Evolutionary conservation across 768 basidiomycete genomes (phyloP), one percentile per base, ranked within the genome.

Genomic region (Suillus bovinus): DNA sequence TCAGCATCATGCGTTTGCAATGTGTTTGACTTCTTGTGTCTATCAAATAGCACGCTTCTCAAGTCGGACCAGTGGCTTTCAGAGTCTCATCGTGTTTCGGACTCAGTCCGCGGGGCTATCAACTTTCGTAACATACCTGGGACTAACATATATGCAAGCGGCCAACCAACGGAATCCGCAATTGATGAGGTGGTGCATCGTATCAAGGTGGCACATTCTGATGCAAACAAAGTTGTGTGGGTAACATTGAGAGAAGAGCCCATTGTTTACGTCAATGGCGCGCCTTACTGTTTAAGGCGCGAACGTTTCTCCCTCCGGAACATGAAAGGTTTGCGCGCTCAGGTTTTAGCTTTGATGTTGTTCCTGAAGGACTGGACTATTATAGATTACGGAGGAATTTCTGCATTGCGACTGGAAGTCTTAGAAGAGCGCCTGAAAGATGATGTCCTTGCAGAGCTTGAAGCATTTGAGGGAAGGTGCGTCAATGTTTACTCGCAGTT

Each of bases 21-120:
- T 41, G 57, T 41, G 31, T 24, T 49, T 60, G 14, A 5, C 59
- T 47, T 29, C 60, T 47, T 27, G 41, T 53, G 42, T 39, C 36
- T 50, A 57, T 41, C 52, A 61, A 20, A 36, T 64, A 93, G 91
- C 59, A 95, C 89, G 2, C 81, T 96, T 3, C 80, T 96, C 63
- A 97, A 98, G 78, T 96, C 94, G 4, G 95, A 98, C 72, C 90
- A 91, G 73, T 98, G 95, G 95, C 76, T 88, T 13, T 83, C 84
- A 27, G 86, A 92, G 72, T 90, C 88, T 47, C 79, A 86, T 61
- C 82, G 80, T 53, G 85, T 90, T 46, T 80, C 84, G 54, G 75
- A 85, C 52, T 87, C 84, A 42, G 84, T 99, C 55, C 88, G 93
- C 3, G 97, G 97, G n/a, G 94, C 93, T 2, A 91, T 93, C 76